phyloP scores from a whole-genome alignment of 306 rosid species.

The Hippophae tibetana region DNA sequence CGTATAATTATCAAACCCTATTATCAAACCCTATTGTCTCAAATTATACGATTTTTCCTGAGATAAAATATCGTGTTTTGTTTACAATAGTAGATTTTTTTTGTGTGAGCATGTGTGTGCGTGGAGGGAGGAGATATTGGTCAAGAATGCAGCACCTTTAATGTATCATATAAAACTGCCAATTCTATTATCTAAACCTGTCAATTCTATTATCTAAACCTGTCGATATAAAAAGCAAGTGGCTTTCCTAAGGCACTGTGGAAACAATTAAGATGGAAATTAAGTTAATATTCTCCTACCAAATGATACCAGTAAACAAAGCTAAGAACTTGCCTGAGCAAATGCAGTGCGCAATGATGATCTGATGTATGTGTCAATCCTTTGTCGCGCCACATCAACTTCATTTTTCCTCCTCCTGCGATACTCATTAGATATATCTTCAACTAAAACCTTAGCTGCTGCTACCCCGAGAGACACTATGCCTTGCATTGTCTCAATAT shows the following conservation, averaged over 20 bases:
- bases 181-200: background rate
- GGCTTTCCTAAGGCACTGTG: background rate
- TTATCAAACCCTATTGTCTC: too few species aligned
- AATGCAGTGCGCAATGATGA: constrained; percentile 90
- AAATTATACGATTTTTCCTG: too few species aligned
- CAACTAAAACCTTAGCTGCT: constrained; percentile 85
- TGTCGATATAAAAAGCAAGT: background rate
- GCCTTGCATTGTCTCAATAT: constrained; percentile 75
- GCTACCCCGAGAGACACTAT: constrained; percentile 91
- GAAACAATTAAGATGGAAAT: background rate
- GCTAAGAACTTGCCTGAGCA: constrained; percentile 79
- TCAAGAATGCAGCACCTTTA: too few species aligned
- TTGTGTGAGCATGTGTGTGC: too few species aligned
- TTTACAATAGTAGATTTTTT: too few species aligned
- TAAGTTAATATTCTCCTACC: background rate
- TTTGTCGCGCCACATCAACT: constrained; percentile 82
- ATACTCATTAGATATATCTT: constrained; percentile 88
- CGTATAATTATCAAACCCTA: too few species aligned
- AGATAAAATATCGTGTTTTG: too few species aligned
- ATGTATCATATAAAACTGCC: too few species aligned
- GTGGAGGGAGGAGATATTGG: too few species aligned
- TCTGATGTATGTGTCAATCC: constrained; percentile 90
- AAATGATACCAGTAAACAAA: constrained; percentile 4
- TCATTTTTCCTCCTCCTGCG: constrained; percentile 80
- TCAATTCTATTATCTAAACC: background rate